Conservation (phyloP, 1,284 basidiomycete genomes). For the Sphagnurus paluster region DNA sequence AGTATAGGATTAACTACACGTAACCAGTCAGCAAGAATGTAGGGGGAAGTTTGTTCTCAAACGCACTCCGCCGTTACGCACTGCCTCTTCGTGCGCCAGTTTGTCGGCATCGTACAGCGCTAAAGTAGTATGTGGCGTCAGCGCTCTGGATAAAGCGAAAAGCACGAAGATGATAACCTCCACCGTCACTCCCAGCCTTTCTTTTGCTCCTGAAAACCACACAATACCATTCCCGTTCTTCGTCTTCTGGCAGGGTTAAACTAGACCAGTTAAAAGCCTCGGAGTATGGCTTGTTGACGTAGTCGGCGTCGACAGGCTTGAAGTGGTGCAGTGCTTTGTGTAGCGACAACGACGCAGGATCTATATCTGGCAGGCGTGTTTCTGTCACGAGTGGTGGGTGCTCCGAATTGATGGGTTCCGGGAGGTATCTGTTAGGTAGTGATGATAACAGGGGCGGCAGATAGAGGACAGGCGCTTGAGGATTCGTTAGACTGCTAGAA, state of each 20-base stretch:
- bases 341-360: constrained; percentile 78
- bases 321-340: constrained; percentile 85
- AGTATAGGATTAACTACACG: constrained; percentile 74
- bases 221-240: constrained; percentile 86
- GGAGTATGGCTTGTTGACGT: constrained; percentile 64
- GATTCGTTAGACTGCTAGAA: constrained; percentile 35
- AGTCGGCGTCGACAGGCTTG: constrained; percentile 58
- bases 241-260: constrained; percentile 61
- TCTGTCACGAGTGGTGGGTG: constrained; percentile 58
- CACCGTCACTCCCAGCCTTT: constrained; percentile 66
- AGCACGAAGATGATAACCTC: constrained; percentile 38
- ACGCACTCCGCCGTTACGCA: constrained; percentile 78
- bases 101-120: constrained; percentile 85
- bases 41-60: not conserved
- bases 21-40: constrained; percentile 8
- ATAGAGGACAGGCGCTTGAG: constrained; percentile 61
- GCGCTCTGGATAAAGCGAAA: constrained; percentile 10
- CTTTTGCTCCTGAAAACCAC: constrained; percentile 87
- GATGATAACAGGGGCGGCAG: constrained; percentile 80
- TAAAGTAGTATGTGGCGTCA: constrained; percentile 27
- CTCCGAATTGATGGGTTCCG: constrained; percentile 26
- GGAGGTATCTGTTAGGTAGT: constrained; percentile 45
- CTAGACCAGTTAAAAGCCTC: constrained; percentile 89
- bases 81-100: constrained; percentile 87
- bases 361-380: constrained; percentile 80